phyloP scores from a whole-genome alignment of 2,329 filamentous ascomycete species.

The Ophiostoma ulmi region DNA sequence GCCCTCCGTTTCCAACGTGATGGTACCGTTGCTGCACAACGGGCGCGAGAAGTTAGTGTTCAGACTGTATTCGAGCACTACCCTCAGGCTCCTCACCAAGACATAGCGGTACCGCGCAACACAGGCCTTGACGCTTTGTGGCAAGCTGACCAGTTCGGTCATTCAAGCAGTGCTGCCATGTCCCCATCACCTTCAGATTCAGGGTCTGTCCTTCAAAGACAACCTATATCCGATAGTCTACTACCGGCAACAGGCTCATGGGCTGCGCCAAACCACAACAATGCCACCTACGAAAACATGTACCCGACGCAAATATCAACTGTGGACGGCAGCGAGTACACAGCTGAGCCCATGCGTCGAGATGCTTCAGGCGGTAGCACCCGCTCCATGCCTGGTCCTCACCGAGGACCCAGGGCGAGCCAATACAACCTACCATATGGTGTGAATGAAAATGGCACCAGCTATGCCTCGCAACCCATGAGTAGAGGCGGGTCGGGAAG shows the following conservation, averaged over 20 bases:
- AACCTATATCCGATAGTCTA: not conserved
- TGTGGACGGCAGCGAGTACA: not conserved
- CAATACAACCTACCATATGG: not conserved
- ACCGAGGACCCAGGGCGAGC: not conserved
- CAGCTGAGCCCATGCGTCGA: slow-evolving; percentile 29
- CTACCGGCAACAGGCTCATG: not conserved
- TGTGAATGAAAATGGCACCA: not conserved
- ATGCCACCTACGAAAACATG: not conserved
- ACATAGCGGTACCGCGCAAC: not conserved
- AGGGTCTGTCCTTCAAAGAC: not conserved
- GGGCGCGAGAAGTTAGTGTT: not conserved
- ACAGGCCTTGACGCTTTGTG: not conserved
- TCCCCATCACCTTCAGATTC: not conserved
- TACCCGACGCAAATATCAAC: slow-evolving; percentile 17
- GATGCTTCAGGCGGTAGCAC: slow-evolving; percentile 24
- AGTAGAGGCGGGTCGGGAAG: not conserved
- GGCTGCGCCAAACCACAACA: not conserved
- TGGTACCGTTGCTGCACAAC: not conserved
- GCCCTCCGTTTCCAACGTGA: not conserved
- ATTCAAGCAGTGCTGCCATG: not conserved
- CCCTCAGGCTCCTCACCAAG: not conserved
- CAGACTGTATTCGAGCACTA: not conserved
- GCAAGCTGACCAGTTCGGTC: not conserved
- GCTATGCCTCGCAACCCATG: not conserved
- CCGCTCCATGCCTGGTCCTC: not conserved